Conservation (phyloP, 441 rosid species). For the Gossypium trilobum region DNA sequence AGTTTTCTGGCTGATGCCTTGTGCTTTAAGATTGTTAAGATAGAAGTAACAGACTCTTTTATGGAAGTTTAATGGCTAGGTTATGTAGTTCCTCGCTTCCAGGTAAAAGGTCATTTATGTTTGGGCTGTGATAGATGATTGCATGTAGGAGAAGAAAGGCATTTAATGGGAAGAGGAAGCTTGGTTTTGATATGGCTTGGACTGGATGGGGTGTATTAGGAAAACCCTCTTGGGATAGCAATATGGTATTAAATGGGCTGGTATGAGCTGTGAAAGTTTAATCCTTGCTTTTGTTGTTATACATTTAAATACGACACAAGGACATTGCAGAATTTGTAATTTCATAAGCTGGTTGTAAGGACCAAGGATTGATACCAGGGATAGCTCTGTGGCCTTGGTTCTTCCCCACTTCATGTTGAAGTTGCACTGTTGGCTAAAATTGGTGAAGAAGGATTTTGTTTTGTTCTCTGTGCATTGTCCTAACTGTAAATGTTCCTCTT, state of each 20-base stretch:
- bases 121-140: not conserved
- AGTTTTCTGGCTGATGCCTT: not conserved
- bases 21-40: not conserved
- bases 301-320: not conserved
- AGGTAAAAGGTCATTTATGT: not conserved
- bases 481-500: not conserved
- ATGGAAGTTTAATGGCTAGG: not conserved
- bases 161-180: not conserved
- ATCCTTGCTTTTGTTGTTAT: not conserved
- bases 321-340: not conserved
- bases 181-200: not conserved
- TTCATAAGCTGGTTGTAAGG: not conserved
- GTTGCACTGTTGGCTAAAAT: not conserved
- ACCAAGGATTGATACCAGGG: not conserved
- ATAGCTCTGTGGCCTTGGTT: not conserved
- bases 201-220: not conserved
- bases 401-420: not conserved
- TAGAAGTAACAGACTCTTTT: not conserved
- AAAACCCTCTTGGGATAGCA: not conserved
- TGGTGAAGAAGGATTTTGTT: not conserved
- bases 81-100: not conserved
- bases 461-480: not conserved
- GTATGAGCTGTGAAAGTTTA: not conserved
- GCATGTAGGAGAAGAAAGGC: not conserved
- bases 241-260: not conserved